Base-by-base conservation (phyloP, 495 filamentous ascomycete species). In the Penicillium manginii region DNA sequence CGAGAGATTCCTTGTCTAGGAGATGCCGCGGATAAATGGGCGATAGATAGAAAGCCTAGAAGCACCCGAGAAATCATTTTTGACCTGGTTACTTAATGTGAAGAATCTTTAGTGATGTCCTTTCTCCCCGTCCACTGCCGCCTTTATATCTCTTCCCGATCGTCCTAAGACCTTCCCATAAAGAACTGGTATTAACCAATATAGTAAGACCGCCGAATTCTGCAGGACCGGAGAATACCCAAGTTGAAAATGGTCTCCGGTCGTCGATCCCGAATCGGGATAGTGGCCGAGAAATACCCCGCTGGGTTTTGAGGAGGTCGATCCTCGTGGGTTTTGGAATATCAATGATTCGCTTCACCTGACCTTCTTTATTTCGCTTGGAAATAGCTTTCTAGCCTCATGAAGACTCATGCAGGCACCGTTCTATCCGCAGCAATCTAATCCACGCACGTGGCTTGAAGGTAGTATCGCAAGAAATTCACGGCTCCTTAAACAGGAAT, bases 171-270 rank as follows among this genome's bases (percentile, higher is more conserved):
- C 3, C 15, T 47, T 47, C 45, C 45, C 12, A 1, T 23, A 9
- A 47, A 8, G 45, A 47, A 0, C 10, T 23, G 33, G n/a, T 42
- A 18, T 7, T 1, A 17, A n/a, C 31, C 10, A 48, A 39, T 23
- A 29, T 32, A 17, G 49, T 7, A 48, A 14, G 23, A 48, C 12
- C 47, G 5, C 31, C 50, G 47, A 35, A 51, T 32, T 50, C 50
- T 57, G 55, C 55, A 55, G 19, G 42, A 17, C 50, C 57, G 52
- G 53, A 60, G 46, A 51, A 32, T 31, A 37, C 11, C 47, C 52
- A 29, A 29, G 14, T 54, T 21, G n/a, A 18, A 40, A 65, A 57
- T 59, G 62, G 62, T 26, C 48, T 62, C 52, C 62, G 62, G 62
- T 29, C 48, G 54, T 56, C 42, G 48, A 33, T 26, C 65, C 59